phyloP scores from a whole-genome alignment of 495 filamentous ascomycete genomes.

The Aspergillus incahuasiensis region DNA sequence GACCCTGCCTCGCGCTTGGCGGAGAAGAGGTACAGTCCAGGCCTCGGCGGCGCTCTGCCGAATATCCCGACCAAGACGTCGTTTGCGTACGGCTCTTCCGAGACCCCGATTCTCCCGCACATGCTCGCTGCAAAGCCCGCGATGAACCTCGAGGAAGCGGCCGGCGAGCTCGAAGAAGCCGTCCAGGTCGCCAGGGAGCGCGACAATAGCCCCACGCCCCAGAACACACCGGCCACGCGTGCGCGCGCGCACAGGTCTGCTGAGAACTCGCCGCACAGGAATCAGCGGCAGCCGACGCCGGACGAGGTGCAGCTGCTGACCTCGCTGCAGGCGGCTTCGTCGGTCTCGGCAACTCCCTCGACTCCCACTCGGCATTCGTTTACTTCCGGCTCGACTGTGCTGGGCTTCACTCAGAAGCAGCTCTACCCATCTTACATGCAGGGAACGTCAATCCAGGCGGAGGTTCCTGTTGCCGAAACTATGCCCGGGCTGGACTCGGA shows the following conservation, averaged over 20 bases:
- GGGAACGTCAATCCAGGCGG: background rate
- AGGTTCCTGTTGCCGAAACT: background rate
- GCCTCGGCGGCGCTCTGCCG: constrained; percentile 18
- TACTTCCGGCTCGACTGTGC: constrained; percentile 30
- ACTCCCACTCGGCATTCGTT: constrained; percentile 26
- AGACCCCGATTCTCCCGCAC: constrained; percentile 25
- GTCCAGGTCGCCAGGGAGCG: constrained; percentile 25
- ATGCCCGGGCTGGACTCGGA: background rate
- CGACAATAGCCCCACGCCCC: constrained; percentile 3
- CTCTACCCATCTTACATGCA: constrained; percentile 24
- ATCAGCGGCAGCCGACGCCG: constrained; percentile 38
- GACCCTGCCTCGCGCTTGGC: constrained; percentile 14
- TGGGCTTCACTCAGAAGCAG: constrained; percentile 17
- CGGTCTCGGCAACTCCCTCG: constrained; percentile 16
- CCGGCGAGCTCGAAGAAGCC: constrained; percentile 22
- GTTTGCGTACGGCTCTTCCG: constrained; percentile 32
- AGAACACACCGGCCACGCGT: background rate
- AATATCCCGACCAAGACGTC: constrained; percentile 28
- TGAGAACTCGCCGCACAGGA: constrained; percentile 15
- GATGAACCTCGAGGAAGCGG: constrained; percentile 23
- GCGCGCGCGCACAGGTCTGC: constrained; percentile 14
- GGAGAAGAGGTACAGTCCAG: constrained; percentile 6
- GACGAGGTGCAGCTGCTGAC: constrained; percentile 38
- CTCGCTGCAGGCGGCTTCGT: constrained; percentile 27
- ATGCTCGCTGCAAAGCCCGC: constrained; percentile 17